Evolutionary conservation across 257 asterid genomes (phyloP).

Genomic region (Mentha longifolia): DNA sequence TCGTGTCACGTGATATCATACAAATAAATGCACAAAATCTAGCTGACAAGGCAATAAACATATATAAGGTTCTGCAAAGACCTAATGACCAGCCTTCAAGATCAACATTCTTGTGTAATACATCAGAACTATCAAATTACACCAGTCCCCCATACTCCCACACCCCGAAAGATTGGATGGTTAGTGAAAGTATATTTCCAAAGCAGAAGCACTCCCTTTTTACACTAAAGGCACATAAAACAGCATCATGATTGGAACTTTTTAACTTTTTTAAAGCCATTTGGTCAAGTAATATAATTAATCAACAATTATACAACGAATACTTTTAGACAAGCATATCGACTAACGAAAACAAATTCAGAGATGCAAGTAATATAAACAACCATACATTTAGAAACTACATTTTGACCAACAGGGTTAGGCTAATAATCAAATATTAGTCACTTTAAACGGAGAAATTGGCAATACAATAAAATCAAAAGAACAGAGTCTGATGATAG

Average conservation of each 20-base stretch:
- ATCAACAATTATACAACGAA: background rate
- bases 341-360: constrained; percentile 5
- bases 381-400: background rate
- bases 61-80: background rate
- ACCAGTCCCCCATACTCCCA: background rate
- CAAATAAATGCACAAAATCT: constrained; percentile 23
- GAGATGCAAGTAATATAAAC: constrained; percentile 9
- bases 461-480: background rate
- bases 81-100: constrained; percentile 16
- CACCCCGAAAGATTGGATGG: background rate
- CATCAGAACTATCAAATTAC: constrained; percentile 4
- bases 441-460: background rate
- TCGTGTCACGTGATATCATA: constrained; percentile 8
- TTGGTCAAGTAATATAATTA: background rate
- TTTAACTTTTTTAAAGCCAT: background rate
- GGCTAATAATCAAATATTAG: background rate
- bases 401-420: constrained; percentile 3
- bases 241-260: background rate
- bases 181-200: constrained; percentile 6
- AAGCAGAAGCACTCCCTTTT: background rate
- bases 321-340: background rate
- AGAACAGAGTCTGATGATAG: constrained; percentile 12
- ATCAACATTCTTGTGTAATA: background rate
- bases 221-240: constrained; percentile 12
- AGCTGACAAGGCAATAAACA: constrained; percentile 6